Conservation (phyloP, 805 yeast species). For the Jamesozyma spencerorum region DNA sequence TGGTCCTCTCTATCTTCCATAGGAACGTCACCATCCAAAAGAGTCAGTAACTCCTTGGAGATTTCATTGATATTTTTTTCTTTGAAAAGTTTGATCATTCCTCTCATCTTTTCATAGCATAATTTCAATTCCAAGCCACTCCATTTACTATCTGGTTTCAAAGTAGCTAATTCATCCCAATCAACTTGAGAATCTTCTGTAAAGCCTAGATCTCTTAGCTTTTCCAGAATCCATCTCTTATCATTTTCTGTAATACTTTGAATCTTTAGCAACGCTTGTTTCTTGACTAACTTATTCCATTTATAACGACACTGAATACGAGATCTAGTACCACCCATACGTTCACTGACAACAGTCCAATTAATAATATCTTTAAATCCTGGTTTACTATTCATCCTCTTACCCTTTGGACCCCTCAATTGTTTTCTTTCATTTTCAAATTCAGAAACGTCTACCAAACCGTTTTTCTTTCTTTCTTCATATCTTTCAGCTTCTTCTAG, state of each 20-base stretch:
- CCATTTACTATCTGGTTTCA: conserved; percentile 42
- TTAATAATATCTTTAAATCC: conserved; percentile 45
- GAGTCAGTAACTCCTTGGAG: conserved; percentile 23
- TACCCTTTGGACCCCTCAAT: conserved; percentile 13
- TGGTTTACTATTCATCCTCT: conserved; percentile 17
- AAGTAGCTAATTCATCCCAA: conserved; percentile 46
- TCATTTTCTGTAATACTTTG: conserved; percentile 39
- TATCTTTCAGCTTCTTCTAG: conserved; percentile 28
- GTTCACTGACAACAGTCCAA: conserved; percentile 87
- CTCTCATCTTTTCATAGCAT: conserved; percentile 53
- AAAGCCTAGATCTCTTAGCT: conserved; percentile 37
- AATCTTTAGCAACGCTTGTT: conserved; percentile 42
- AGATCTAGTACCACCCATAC: conserved; percentile 80
- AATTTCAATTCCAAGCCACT: conserved; percentile 50
- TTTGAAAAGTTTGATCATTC: conserved; percentile 40
- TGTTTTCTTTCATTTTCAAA: conserved; percentile 11
- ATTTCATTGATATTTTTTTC: conserved; percentile 32
- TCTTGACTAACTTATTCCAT: conserved; percentile 74
- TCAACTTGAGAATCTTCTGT: conserved; percentile 37
- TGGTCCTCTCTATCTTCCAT: neutral
- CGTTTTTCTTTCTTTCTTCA: conserved; percentile 12
- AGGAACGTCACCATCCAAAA: conserved; percentile 3
- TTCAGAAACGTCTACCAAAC: conserved; percentile 11
- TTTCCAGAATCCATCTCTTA: conserved; percentile 40
- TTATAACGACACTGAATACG: conserved; percentile 93